Evolutionary conservation across 1,284 basidiomycete species (phyloP), one percentile per base, ranked within the genome.

Genomic region (Fomitopsis schrenkii): DNA sequence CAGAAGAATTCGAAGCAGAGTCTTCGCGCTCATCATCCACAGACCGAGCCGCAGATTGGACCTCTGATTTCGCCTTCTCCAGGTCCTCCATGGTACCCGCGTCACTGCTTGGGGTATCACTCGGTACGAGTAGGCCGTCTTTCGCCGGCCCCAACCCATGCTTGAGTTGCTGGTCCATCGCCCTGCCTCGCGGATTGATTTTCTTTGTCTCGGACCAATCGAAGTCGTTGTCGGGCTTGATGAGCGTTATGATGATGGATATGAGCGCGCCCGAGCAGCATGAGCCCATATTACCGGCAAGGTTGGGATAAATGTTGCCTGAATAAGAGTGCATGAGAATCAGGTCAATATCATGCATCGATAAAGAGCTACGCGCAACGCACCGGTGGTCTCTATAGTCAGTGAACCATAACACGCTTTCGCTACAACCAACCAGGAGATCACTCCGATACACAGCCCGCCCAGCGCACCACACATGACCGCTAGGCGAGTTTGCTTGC

Each of bases 361-460:
- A 46, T 2, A 19, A 41, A 15, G 7, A 42, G 2, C 38, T 12
- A 50, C 38, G 14, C 22, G 30, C 36, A 10, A 44, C 59, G 22
- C 35, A 62, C 61, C 61, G n/a, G 61, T 62, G 1, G 61, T 59
- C 15, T 22, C 40, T 17, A 62, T 42, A 12, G 53, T 62, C 26
- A 62, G 53, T 12, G 33, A 28, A 3, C 61, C 61, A 38, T 62
- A 62, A 44, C 59, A 56, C 2, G 38, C 35, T 42, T 62, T 62
- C 12, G 57, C 61, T 42, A 62, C 61, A 30, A 62, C 67, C 0
- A 68, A 50, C 67, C 67, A 67, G 50, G 61, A 67, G 46, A 56
- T 62, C 8, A 68, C 22, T 2, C 62, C 63, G 42, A 62, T 62
- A 10, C 60, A 61, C 5, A 62, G 52, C 1, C 64, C 63, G 19